These are phyloP conservation scores for Eutypella sp. DNA, from an alignment of 2,329 filamentous ascomycete genomes.

Conservation along the genomic window DNA sequence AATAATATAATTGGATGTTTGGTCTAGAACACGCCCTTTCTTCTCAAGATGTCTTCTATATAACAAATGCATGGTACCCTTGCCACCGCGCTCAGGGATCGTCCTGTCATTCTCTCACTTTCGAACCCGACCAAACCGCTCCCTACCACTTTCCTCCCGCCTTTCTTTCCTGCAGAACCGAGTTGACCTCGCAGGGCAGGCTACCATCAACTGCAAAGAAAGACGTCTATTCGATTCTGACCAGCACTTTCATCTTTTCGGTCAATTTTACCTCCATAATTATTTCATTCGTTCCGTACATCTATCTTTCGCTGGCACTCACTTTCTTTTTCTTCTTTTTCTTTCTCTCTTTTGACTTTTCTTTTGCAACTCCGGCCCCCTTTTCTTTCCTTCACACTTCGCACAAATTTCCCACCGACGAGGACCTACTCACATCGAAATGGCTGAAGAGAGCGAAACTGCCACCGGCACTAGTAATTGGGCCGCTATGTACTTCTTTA, in stretches of 20 bases:
- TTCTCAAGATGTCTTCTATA: not conserved
- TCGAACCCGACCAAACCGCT: not conserved
- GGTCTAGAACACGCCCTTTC: not conserved
- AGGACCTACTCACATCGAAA: not conserved
- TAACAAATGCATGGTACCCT: not conserved
- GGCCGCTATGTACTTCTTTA: slow-evolving; percentile 18
- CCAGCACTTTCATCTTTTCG: too few species aligned
- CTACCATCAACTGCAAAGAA: not conserved
- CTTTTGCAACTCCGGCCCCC: too few species aligned
- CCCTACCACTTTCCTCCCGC: not conserved
- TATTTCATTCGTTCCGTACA: too few species aligned
- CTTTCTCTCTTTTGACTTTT: too few species aligned
- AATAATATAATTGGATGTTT: not conserved
- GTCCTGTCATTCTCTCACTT: not conserved
- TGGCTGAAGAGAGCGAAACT: not conserved
- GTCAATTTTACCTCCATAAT: not conserved
- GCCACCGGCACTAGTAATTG: slow-evolving; percentile 18
- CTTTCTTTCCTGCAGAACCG: not conserved
- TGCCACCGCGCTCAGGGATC: not conserved
- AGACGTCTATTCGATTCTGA: not conserved
- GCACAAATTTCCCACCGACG: not conserved
- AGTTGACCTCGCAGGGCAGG: not conserved
- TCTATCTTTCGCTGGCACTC: too few species aligned
- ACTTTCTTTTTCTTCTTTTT: too few species aligned
- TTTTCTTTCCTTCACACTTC: too few species aligned